Conservation (phyloP, 148 eudicot genomes). For the Polygonum aviculare region DNA sequence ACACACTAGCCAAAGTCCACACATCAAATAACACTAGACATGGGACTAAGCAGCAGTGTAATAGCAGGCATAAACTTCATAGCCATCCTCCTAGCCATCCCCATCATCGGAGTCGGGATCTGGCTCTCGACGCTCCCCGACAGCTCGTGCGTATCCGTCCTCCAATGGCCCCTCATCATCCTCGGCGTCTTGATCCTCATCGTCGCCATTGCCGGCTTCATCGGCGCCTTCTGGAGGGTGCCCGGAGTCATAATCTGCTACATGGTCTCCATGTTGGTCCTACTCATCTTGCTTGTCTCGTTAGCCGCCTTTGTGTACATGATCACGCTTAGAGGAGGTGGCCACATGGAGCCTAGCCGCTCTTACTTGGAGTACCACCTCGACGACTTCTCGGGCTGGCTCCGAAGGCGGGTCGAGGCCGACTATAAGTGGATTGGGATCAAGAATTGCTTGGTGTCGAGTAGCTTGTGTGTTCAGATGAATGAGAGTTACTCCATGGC, state of each 20-base stretch:
- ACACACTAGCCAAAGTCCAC: too few relatives aligned
- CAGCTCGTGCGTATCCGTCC: constrained; percentile 4
- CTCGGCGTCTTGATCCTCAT: neutral
- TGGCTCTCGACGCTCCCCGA: constrained; percentile 6
- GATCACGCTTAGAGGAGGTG: constrained; percentile 2
- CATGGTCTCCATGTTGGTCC: constrained; percentile 3
- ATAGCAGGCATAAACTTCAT: constrained; percentile 9
- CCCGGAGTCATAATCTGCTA: neutral
- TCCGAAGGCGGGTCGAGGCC: neutral
- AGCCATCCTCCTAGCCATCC: constrained; percentile 2
- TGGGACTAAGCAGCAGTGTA: constrained; percentile 6
- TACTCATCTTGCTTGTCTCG: neutral
- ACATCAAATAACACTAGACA: neutral
- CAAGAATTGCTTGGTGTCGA: neutral
- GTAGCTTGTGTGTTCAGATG: constrained; percentile 3
- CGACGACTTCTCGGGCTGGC: constrained; percentile 10
- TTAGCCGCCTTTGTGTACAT: neutral
- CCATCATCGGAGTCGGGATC: neutral
- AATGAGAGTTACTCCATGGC: constrained; percentile 3
- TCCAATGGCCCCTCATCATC: constrained; percentile 12
- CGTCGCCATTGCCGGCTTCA: constrained; percentile 3
- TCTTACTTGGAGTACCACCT: constrained; percentile 8
- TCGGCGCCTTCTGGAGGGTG: constrained; percentile 9
- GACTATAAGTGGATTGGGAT: constrained; percentile 9
- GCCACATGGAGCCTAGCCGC: constrained; percentile 10